These are phyloP conservation scores for Mycena rebaudengoi DNA, from an alignment of 768 basidiomycete genomes.

Conservation along the genomic window DNA sequence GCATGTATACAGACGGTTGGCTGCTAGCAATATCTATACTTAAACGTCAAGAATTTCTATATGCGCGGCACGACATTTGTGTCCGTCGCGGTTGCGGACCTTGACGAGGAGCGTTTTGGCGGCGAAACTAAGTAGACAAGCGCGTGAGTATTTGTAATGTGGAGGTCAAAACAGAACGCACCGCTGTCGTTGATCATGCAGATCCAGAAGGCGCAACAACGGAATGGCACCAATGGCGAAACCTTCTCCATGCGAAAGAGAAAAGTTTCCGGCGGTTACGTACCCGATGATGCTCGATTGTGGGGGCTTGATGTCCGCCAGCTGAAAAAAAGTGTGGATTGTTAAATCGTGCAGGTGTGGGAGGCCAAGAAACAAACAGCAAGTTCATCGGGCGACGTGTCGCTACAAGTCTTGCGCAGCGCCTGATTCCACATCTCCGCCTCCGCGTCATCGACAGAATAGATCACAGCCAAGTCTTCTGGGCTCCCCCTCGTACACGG, in stretches of 20 bases:
- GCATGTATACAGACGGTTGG: not conserved
- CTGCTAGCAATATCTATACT: not conserved
- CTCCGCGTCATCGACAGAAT: conserved; percentile 65
- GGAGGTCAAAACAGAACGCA: conserved; percentile 24
- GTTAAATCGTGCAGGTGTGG: not conserved
- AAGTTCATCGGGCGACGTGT: conserved; percentile 33
- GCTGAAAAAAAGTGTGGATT: conserved; percentile 46
- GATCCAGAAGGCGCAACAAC: conserved; percentile 57
- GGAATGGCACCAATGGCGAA: conserved; percentile 81
- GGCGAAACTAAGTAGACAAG: conserved; percentile 31
- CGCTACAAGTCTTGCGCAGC: conserved; percentile 22
- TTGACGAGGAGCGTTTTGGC: conserved; percentile 58
- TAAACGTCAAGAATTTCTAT: conserved; percentile 43
- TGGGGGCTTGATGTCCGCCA: conserved; percentile 52
- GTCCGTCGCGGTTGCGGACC: conserved; percentile 67
- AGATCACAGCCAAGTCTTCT: conserved; percentile 78
- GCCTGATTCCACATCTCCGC: conserved; percentile 55
- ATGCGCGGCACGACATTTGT: conserved; percentile 60
- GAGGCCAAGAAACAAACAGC: conserved; percentile 29
- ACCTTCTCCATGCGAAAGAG: conserved; percentile 80
- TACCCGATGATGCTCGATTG: conserved; percentile 73
- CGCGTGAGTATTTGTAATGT: conserved; percentile 30
- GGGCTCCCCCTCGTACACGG: conserved; percentile 77
- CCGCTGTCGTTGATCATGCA: conserved; percentile 58
- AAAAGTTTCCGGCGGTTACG: conserved; percentile 85